Evolutionary conservation across 2,329 filamentous ascomycete species (phyloP), one percentile per base, ranked within the genome.

Genomic region (Ascochyta lentis): DNA sequence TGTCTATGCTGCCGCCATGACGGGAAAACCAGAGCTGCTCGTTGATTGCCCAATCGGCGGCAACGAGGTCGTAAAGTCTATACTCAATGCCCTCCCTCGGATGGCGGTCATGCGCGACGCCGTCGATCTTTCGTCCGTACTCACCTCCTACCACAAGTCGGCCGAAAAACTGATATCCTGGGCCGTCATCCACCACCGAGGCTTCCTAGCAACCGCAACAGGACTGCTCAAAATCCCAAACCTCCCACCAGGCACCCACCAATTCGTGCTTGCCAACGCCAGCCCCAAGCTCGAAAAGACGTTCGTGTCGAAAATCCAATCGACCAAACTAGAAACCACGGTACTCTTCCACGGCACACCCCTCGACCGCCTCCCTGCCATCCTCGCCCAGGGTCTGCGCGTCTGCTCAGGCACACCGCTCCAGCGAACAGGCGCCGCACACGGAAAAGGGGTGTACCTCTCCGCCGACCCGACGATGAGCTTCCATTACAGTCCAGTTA

Each of bases 311-410:
- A 66, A 51, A 13, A 22, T 68, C 0, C 49, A 59, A 16, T 35
- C 6, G 15, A 16, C 33, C 3, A 47, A 39, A 1, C 6, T 40
- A 27, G 56, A 56, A 9, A 67, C 67, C 1, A 65, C 48, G 4
- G 63, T 74, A 1, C 58, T 74, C 6, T 75, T 74, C 44, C 72
- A 74, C 49, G 72, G 72, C 35, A 74, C 72, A 2, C 63, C 66
- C 3, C 56, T 73, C 12, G 68, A 73, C 45, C 67, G 72, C 13
- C 67, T 75, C 23, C 68, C 70, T 6, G 55, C 59, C 13, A 75
- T 75, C 42, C 63, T 75, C 3, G 49, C 60, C 0, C 65, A 73
- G 40, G 72, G 72, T 4, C 60, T 75, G 0, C 47, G 51, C 4
- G 46, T 69, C 10, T 63, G 60, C 38, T 68, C 65, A 5, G 68